Base-by-base conservation (phyloP, 1,284 basidiomycete genomes). In the Vanrija humicola region DNA sequence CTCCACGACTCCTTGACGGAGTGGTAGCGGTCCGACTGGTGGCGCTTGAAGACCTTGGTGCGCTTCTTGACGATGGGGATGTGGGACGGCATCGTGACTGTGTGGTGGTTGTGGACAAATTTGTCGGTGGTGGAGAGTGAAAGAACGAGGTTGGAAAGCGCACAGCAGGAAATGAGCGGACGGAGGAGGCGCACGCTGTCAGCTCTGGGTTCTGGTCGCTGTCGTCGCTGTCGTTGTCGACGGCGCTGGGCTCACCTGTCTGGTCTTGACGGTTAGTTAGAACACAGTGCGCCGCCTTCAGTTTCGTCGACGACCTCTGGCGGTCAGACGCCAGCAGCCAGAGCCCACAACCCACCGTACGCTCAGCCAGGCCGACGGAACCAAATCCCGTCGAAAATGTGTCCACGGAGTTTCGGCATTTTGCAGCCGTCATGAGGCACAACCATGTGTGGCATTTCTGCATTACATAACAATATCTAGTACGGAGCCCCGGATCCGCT, bases 1-100 rank as follows among this genome's bases (percentile, higher is more conserved):
- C 93, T 84, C 94, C 93, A 97, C 83, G 89, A 82, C 83, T 94
- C 91, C 84, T 93, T 93, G 68, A 97, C 92, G 66, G 86, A 82
- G 77, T 89, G 84, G 82, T 95, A 97, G 76, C 94, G 88, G 82
- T 96, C 93, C 55, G 90, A 94, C 81, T 97, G 93, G 80, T 96
- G 93, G 79, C 93, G 90, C 89, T 94, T 95, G 89, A 96, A 95
- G 73, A 81, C 80, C 81, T 89, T 91, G 69, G 92, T 95, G 78
- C 90, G 88, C 83, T 97, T 97, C 84, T 95, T 95, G 80, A 96
- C 84, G 77, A 95, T 91, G 67, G 87, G 87, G 65, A 89, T 88
- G 81, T 86, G 89, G 81, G 88, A 78, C 80, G 71, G 83, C 89
- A 92, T 92, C 79, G 77, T 76, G 79, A 61, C 64, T 68, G 60